Percentiles rank a stretch among this genome's conserved stretches.
These are phyloP conservation scores for Suaeda aralocaspica DNA, from an alignment of 148 eudicot species.

Conservation along the genomic window DNA sequence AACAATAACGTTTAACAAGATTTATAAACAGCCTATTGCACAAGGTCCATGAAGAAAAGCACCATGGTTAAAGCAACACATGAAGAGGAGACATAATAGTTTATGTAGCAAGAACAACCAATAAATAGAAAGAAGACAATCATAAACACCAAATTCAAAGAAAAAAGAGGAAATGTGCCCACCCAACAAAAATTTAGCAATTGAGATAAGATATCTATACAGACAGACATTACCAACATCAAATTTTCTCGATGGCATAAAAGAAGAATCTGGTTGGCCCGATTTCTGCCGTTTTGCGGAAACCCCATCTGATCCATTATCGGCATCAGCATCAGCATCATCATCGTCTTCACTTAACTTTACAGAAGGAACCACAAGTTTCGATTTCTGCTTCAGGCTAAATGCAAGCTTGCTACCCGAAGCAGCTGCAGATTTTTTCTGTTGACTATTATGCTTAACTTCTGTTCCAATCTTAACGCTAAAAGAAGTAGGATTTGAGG, in stretches of 20 bases:
- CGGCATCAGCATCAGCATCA: slow-evolving; percentile 33
- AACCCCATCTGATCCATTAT: slow-evolving; percentile 29
- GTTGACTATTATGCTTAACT: slow-evolving; percentile 35
- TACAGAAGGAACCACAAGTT: slow-evolving; percentile 70
- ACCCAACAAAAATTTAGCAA: neutral
- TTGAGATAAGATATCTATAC: slow-evolving; percentile 22
- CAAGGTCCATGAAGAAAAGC: neutral
- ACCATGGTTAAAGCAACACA: neutral
- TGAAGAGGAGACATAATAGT: too few relatives aligned
- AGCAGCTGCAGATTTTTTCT: slow-evolving; percentile 31
- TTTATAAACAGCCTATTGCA: too few relatives aligned
- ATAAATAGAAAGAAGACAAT: neutral
- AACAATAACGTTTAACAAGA: too few relatives aligned
- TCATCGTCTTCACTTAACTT: slow-evolving; percentile 82
- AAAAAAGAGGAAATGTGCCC: neutral
- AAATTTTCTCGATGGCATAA: slow-evolving; percentile 24
- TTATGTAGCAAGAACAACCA: neutral
- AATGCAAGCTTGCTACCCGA: slow-evolving; percentile 86
- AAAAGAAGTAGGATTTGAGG: slow-evolving; percentile 42
- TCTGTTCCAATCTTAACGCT: slow-evolving; percentile 39
- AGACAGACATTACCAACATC: slow-evolving; percentile 49
- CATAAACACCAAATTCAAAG: neutral
- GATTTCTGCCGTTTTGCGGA: slow-evolving; percentile 39
- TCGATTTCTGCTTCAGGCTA: slow-evolving; percentile 87
- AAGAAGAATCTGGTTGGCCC: slow-evolving; percentile 29